Percentiles rank a stretch among this genome's conserved stretches.
Evolutionary conservation across 768 basidiomycete genomes (phyloP).

Genomic region (Rhodotorula kratochvilovae): DNA sequence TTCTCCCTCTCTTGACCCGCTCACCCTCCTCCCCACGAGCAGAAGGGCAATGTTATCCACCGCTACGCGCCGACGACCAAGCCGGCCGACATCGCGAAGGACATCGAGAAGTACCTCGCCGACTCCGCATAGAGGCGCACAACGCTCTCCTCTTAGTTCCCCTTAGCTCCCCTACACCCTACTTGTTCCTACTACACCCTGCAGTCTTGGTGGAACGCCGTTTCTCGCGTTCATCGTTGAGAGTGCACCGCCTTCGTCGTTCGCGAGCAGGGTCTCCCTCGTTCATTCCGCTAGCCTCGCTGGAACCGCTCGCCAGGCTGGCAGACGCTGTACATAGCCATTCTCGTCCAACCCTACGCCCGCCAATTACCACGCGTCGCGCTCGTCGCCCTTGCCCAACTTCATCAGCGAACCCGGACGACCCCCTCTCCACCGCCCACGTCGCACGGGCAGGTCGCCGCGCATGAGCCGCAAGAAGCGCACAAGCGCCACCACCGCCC

Average conservation of each 20-base stretch:
- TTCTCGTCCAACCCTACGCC: too few species aligned
- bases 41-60: conserved; percentile 58
- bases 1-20: not conserved
- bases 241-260: too few species aligned
- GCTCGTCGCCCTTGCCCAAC: not conserved
- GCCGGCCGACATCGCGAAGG: conserved; percentile 62
- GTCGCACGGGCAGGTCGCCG: not conserved
- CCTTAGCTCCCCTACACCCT: not conserved
- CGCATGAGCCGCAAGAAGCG: conserved; percentile 9
- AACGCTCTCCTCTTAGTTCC: too few species aligned
- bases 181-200: not conserved
- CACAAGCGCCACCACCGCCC: not conserved
- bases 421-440: not conserved
- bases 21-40: conserved; percentile 22
- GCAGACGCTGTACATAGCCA: too few species aligned
- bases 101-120: conserved; percentile 55
- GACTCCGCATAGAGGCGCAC: not conserved
- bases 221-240: too few species aligned
- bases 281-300: too few species aligned
- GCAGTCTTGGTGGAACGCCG: too few species aligned
- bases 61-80: conserved; percentile 74
- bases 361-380: too few species aligned
- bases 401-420: not conserved
- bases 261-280: too few species aligned
- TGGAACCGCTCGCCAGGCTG: too few species aligned